These are phyloP conservation scores for Cytospora schulzeri DNA, from an alignment of 2,329 filamentous ascomycete genomes.

Conservation along the genomic window DNA sequence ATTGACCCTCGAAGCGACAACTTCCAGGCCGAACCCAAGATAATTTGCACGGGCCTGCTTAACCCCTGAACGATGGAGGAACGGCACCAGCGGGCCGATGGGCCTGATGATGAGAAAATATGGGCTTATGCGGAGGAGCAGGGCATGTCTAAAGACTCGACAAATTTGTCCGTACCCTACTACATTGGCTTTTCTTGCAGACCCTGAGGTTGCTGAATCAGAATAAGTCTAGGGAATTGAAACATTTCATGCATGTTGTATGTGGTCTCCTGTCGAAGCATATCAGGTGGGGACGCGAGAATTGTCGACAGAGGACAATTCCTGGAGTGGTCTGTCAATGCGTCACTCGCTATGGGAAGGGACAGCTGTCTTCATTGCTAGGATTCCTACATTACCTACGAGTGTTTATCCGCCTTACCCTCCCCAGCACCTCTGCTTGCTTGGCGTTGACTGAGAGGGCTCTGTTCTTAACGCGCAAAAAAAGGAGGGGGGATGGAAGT, in stretches of 20 bases:
- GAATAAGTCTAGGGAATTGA: not conserved
- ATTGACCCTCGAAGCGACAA: not conserved
- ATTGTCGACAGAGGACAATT: not conserved
- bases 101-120: not conserved
- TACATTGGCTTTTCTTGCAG: not conserved
- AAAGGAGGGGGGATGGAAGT: conserved; percentile 12
- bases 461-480: conserved; percentile 17
- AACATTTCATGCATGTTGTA: not conserved
- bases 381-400: conserved; percentile 6
- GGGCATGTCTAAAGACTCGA: not conserved
- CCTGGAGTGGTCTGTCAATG: not conserved
- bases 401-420: conserved; percentile 5
- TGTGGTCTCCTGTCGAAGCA: not conserved
- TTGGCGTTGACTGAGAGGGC: conserved; percentile 8
- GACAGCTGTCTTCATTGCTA: not conserved
- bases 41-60: not conserved
- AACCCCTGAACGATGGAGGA: not conserved
- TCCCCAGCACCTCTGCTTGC: conserved; percentile 1
- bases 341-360: not conserved
- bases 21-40: not conserved
- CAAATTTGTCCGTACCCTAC: not conserved
- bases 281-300: not conserved
- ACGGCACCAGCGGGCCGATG: not conserved
- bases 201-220: too few relatives aligned
- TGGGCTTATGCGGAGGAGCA: not conserved